phyloP scores from a whole-genome alignment of 2,329 filamentous ascomycete genomes.

The Phyllosticta citrichinensis region DNA sequence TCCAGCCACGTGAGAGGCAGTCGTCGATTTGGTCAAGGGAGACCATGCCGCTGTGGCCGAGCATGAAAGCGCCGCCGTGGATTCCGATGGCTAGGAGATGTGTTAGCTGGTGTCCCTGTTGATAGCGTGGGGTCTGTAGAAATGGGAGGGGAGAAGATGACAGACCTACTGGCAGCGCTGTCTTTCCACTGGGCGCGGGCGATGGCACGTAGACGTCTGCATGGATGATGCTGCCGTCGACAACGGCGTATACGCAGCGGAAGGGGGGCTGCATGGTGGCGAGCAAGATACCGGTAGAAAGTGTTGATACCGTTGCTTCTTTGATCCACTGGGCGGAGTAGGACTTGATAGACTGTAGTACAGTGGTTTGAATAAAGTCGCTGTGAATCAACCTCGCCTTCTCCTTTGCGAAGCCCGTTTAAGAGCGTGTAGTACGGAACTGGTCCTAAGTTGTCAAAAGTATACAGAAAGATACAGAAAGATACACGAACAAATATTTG shows the following conservation, averaged over 20 bases:
- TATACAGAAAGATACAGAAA: too few species aligned
- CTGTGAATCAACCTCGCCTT: too few species aligned
- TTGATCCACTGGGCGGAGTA: too few species aligned
- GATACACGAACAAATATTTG: too few species aligned
- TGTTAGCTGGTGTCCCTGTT: neutral
- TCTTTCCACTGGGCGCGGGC: neutral
- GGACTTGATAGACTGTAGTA: too few species aligned
- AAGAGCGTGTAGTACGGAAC: too few species aligned
- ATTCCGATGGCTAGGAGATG: conserved; percentile 30
- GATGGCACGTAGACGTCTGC: conserved; percentile 10
- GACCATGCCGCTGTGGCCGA: conserved; percentile 17
- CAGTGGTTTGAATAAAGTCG: too few species aligned
- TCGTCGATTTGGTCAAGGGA: conserved; percentile 13
- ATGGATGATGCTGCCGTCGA: conserved; percentile 7
- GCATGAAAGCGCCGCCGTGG: conserved; percentile 37
- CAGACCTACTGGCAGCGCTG: neutral
- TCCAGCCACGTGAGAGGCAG: conserved; percentile 13
- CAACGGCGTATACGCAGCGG: conserved; percentile 9
- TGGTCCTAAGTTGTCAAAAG: too few species aligned
- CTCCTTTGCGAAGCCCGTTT: too few species aligned
- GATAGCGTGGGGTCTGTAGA: conserved; percentile 8
- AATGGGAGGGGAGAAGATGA: conserved; percentile 7
- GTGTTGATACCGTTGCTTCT: too few species aligned
- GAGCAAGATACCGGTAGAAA: too few species aligned
- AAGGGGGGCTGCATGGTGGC: neutral